Percentiles rank a stretch among this genome's conserved stretches.
These are phyloP conservation scores for Neodidymelliopsis sp. DNA, from an alignment of 2,329 filamentous ascomycete genomes.

Conservation along the genomic window DNA sequence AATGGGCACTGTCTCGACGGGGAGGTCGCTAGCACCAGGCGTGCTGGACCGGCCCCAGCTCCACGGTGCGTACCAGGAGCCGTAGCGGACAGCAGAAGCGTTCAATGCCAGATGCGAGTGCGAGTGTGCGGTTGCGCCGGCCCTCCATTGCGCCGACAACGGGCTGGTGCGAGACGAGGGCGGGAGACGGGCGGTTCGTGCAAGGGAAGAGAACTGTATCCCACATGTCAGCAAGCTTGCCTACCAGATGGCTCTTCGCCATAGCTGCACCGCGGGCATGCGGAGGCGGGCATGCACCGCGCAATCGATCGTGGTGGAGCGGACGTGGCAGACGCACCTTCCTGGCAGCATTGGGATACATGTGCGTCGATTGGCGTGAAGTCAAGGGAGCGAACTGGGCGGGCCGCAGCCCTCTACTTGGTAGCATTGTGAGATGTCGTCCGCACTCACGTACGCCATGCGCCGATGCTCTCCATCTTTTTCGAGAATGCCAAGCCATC, in stretches of 20 bases:
- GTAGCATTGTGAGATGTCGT: slow-evolving; percentile 54
- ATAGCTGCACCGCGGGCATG: slow-evolving; percentile 6
- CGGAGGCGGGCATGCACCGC: slow-evolving; percentile 12
- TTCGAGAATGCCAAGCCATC: slow-evolving; percentile 33
- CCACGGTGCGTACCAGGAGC: slow-evolving; percentile 48
- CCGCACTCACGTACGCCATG: slow-evolving; percentile 25
- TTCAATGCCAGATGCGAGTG: slow-evolving; percentile 27
- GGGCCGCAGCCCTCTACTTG: slow-evolving; percentile 56
- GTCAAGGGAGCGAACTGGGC: slow-evolving; percentile 36
- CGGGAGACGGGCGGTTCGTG: slow-evolving; percentile 29
- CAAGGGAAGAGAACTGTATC: slow-evolving; percentile 44
- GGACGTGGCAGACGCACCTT: slow-evolving; percentile 39
- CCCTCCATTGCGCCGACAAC: slow-evolving; percentile 37
- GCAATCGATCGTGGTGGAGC: not conserved
- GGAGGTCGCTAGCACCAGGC: slow-evolving; percentile 18
- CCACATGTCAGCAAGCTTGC: slow-evolving; percentile 3
- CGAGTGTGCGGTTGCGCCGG: slow-evolving; percentile 26
- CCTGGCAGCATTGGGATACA: slow-evolving; percentile 37
- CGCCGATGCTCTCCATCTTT: slow-evolving; percentile 28
- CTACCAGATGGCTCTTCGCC: not conserved
- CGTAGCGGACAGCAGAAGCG: slow-evolving; percentile 37
- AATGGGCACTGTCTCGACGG: slow-evolving; percentile 29
- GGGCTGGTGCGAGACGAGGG: slow-evolving; percentile 34
- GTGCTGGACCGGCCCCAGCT: slow-evolving; percentile 43
- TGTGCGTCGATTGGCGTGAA: slow-evolving; percentile 30